These are phyloP conservation scores for Neckera pumila DNA, from an alignment of 225 moss, liverwort and hornwort species.

Conservation along the genomic window DNA sequence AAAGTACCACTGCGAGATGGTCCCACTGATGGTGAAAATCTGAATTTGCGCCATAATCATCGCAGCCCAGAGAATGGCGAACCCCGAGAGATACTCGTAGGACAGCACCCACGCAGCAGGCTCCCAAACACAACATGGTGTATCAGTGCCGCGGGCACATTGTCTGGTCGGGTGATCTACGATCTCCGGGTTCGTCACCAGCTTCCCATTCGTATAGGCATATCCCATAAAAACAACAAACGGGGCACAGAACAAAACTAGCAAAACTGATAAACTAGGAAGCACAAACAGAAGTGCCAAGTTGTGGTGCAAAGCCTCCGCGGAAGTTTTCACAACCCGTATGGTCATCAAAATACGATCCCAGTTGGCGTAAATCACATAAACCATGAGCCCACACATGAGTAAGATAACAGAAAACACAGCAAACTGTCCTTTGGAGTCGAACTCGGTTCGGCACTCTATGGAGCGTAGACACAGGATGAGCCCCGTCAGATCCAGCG, in stretches of 20 bases:
- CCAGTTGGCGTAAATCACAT: slow-evolving; percentile 47
- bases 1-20: slow-evolving; percentile 85
- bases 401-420: slow-evolving; percentile 26
- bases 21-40: slow-evolving; percentile 57
- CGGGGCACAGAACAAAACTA: slow-evolving; percentile 29
- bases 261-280: slow-evolving; percentile 31
- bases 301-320: slow-evolving; percentile 67
- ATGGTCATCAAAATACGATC: slow-evolving; percentile 55
- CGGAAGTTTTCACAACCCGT: slow-evolving; percentile 49
- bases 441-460: slow-evolving; percentile 28
- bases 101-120: slow-evolving; percentile 48
- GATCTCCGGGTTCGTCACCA: slow-evolving; percentile 51
- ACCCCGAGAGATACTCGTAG: slow-evolving; percentile 35
- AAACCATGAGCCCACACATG: slow-evolving; percentile 22
- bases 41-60: slow-evolving; percentile 47
- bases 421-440: not conserved
- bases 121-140: slow-evolving; percentile 71
- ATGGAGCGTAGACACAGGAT: slow-evolving; percentile 28
- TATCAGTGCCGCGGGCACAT: slow-evolving; percentile 28
- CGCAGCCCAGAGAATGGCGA: slow-evolving; percentile 49
- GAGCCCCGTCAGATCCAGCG: slow-evolving; percentile 25
- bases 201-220: slow-evolving; percentile 50
- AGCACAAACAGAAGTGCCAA: slow-evolving; percentile 49
- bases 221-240: slow-evolving; percentile 33
- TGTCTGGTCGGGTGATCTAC: slow-evolving; percentile 4